A percentile compares a stretch with the other conserved stretches of the same genome.
Conservation (phyloP, 805 yeast genomes). For the Wickerhamomyces ciferrii region DNA sequence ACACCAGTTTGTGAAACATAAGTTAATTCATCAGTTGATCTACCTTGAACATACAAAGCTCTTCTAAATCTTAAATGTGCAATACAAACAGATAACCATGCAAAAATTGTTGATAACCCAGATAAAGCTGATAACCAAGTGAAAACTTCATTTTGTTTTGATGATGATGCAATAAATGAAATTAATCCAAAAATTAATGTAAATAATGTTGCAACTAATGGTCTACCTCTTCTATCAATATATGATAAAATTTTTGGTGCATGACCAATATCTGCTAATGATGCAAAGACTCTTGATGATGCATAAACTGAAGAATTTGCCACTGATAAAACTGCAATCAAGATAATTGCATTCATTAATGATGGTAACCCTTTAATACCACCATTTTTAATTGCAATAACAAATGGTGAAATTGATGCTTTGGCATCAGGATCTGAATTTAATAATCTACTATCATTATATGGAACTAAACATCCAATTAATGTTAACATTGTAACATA, state of each 20-base stretch:
- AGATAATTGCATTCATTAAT: slow-evolving; percentile 64
- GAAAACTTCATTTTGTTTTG: slow-evolving; percentile 43
- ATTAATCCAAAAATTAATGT: slow-evolving; percentile 52
- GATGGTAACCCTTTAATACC: slow-evolving; percentile 65
- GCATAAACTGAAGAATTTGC: slow-evolving; percentile 72
- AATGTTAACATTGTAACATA: slow-evolving; percentile 56
- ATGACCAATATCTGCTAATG: slow-evolving; percentile 60
- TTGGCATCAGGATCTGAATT: slow-evolving; percentile 39
- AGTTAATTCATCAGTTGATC: slow-evolving; percentile 55
- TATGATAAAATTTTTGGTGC: slow-evolving; percentile 60
- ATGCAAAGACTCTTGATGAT: slow-evolving; percentile 62
- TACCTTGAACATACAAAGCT: slow-evolving; percentile 51
- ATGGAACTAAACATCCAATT: slow-evolving; percentile 52
- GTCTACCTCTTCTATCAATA: slow-evolving; percentile 76
- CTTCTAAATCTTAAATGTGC: slow-evolving; percentile 49
- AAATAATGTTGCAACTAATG: slow-evolving; percentile 57
- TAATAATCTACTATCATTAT: slow-evolving; percentile 40
- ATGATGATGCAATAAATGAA: slow-evolving; percentile 48
- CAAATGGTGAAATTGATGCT: slow-evolving; percentile 69
- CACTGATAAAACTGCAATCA: slow-evolving; percentile 65
- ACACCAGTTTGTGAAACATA: slow-evolving; percentile 61
- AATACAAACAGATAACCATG: slow-evolving; percentile 49
- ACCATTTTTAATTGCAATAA: slow-evolving; percentile 63
- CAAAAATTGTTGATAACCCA: slow-evolving; percentile 46
- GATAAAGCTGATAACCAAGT: slow-evolving; percentile 51